phyloP scores from a whole-genome alignment of 805 yeast species.

The Yarrowia hollandica region DNA sequence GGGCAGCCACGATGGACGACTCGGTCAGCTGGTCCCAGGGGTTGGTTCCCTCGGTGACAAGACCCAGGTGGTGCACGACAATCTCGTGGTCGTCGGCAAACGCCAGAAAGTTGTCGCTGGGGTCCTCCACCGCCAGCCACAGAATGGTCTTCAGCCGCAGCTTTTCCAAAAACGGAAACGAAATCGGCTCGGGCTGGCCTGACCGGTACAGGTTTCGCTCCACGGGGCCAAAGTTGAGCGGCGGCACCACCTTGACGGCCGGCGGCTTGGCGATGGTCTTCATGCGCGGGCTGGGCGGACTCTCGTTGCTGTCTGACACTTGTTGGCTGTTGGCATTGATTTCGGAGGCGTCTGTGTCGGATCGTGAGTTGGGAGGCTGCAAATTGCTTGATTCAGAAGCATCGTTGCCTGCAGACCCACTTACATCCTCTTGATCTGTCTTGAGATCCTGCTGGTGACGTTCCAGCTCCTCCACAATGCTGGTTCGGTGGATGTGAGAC shows the following conservation, averaged over 20 bases:
- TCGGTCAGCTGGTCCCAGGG: constrained; percentile 97
- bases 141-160: constrained; percentile 75
- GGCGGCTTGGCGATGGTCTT: constrained; percentile 33
- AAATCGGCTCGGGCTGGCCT: constrained; percentile 94
- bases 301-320: background rate
- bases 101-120: constrained; percentile 80
- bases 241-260: constrained; percentile 61
- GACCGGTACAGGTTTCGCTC: constrained; percentile 82
- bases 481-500: constrained; percentile 12
- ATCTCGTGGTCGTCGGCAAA: constrained; percentile 75
- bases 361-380: background rate
- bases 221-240: constrained; percentile 92
- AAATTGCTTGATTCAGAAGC: no score
- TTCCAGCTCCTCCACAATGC: constrained; percentile 24
- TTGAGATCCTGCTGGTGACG: constrained; percentile 15
- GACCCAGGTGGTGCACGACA: constrained; percentile 77
- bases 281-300: constrained; percentile 14
- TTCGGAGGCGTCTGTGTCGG: background rate
- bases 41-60: constrained; percentile 77
- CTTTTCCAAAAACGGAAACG: constrained; percentile 78
- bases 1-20: constrained; percentile 71
- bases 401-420: no score
- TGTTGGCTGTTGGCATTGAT: background rate
- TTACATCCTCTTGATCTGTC: background rate
- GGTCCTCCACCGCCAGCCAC: constrained; percentile 96